A percentile compares a stretch with the other conserved stretches of the same genome.
Conservation (phyloP, 2,329 filamentous ascomycete species). For the Pyrenochaeta sp. region DNA sequence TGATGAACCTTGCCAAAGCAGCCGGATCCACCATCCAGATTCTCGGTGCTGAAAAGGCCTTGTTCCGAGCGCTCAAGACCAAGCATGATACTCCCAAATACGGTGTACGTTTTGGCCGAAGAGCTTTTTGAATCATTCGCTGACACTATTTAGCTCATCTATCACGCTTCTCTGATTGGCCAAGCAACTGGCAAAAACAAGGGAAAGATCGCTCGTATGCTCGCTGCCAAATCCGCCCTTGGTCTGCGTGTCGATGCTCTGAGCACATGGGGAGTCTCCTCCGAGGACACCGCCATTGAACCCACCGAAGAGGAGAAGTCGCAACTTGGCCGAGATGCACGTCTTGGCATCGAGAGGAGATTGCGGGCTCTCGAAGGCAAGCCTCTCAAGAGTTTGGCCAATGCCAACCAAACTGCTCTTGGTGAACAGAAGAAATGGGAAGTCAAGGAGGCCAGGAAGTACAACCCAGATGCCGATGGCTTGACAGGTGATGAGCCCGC, state of each 20-base stretch:
- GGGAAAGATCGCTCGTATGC: constrained; percentile 97
- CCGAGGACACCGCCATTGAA: constrained; percentile 52
- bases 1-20: constrained; percentile 93
- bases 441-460: constrained; percentile 90
- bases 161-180: constrained; percentile 73
- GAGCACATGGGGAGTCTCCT: constrained; percentile 75
- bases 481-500: constrained; percentile 73
- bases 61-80: constrained; percentile 97
- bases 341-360: constrained; percentile 77
- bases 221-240: constrained; percentile 91
- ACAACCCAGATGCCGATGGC: constrained; percentile 93
- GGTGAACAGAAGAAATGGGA: constrained; percentile 77
- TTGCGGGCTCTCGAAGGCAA: constrained; percentile 87
- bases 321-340: constrained; percentile 75
- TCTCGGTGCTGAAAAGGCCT: constrained; percentile 95
- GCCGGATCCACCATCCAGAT: constrained; percentile 97
- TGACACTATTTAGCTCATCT: constrained; percentile 67
- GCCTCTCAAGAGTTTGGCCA: constrained; percentile 79
- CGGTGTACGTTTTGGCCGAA: constrained; percentile 57
- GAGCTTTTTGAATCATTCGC: constrained; percentile 75
- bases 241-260: constrained; percentile 93
- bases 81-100: constrained; percentile 99
- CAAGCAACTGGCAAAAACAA: constrained; percentile 98
- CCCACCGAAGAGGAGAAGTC: constrained; percentile 89
- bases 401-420: constrained; percentile 54